Conservation (phyloP, 2,329 filamentous ascomycete species). For the Claviceps sp. region DNA sequence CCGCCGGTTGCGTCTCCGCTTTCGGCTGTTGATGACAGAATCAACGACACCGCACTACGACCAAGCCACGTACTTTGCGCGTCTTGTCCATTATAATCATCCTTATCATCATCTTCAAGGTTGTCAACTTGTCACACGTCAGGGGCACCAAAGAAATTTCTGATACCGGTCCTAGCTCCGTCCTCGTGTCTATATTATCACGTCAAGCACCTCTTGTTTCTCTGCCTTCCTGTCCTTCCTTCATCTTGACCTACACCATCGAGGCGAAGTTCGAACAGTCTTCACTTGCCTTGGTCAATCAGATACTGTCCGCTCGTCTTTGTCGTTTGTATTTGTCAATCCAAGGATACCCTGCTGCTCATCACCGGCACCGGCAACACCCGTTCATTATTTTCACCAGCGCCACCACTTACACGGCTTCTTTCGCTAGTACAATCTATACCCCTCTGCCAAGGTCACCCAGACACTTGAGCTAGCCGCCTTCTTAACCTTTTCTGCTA, state of each 20-base stretch:
- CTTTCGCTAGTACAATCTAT: neutral
- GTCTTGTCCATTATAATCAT: neutral
- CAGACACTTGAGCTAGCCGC: neutral
- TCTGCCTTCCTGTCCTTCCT: neutral
- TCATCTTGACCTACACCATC: neutral
- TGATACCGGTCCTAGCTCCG: no score
- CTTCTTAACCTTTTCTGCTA: neutral
- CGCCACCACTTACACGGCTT: slow-evolving; percentile 1
- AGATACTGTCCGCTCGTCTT: neutral
- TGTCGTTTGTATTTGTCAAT: neutral
- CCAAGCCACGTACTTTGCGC: slow-evolving; percentile 2
- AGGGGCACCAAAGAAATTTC: neutral
- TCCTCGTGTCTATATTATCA: neutral
- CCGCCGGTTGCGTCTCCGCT: slow-evolving; percentile 9
- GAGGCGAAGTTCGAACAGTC: neutral
- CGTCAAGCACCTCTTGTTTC: neutral
- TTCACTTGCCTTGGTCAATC: no score
- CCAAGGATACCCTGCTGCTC: neutral
- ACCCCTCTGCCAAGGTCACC: neutral
- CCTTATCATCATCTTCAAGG: neutral
- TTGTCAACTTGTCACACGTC: slow-evolving; percentile 1
- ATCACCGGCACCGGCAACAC: neutral
- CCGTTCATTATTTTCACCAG: neutral
- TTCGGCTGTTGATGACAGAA: slow-evolving; percentile 7
- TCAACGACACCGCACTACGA: slow-evolving; percentile 4